Conservation (phyloP, 306 rosid species). For the Erythrophleum fordii region DNA sequence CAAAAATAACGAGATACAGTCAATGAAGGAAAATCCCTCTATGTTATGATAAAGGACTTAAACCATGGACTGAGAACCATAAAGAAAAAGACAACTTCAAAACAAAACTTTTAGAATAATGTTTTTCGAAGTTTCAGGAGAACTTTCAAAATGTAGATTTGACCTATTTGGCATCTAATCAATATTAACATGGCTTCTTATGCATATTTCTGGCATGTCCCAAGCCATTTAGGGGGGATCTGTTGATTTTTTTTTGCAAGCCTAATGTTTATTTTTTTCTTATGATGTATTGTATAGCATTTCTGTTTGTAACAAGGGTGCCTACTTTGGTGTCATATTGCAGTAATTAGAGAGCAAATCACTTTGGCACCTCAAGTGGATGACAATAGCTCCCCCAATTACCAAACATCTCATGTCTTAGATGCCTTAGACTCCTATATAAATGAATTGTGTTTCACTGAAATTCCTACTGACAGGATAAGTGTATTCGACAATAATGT, state of each 20-base stretch:
- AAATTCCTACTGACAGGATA: conserved; percentile 49
- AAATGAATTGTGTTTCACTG: conserved; percentile 53
- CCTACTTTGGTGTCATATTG: conserved; percentile 23
- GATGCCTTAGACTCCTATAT: conserved; percentile 59
- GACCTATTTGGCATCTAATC: not conserved
- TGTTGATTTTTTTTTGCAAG: not conserved
- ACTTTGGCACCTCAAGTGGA: conserved; percentile 46
- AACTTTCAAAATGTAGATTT: not conserved
- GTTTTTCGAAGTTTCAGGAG: not conserved
- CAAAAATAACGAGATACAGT: conserved; percentile 3
- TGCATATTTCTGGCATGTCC: conserved; percentile 11
- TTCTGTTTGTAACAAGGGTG: conserved; percentile 32
- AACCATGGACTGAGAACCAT: not conserved
- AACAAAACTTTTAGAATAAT: not conserved
- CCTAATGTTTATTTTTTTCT: not conserved
- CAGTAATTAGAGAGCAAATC: conserved; percentile 41
- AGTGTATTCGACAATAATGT: conserved; percentile 44
- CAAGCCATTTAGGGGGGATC: not conserved
- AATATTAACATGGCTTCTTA: conserved; percentile 1
- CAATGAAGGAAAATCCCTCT: not conserved
- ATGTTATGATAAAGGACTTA: not conserved
- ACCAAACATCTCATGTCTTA: conserved; percentile 40
- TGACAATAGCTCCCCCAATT: conserved; percentile 44
- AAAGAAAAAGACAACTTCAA: not conserved
- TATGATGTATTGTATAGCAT: not conserved